A percentile compares a stretch with the other conserved stretches of the same genome.
Evolutionary conservation across 73 alveolate species (phyloP).

Genomic region (Paramecium sonneborni): DNA sequence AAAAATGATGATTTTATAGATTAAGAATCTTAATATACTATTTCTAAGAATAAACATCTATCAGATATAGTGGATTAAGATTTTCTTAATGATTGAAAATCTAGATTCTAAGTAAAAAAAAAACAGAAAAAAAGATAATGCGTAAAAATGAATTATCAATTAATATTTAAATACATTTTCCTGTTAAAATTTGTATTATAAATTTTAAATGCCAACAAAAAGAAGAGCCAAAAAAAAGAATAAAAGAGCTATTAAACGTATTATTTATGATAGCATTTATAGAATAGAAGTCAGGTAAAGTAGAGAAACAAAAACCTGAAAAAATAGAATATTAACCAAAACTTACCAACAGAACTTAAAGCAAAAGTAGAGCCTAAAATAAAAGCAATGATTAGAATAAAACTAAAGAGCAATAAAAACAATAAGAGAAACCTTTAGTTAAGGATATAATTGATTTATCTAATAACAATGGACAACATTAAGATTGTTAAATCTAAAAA

Average conservation of each 20-base stretch:
- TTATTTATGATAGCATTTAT: not conserved
- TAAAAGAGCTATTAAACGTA: not conserved
- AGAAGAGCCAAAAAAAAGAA: not conserved
- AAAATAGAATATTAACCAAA: not conserved
- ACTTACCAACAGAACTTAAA: no score
- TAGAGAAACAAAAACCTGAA: not conserved
- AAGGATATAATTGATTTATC: not conserved
- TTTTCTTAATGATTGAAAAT: no score
- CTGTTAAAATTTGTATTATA: not conserved
- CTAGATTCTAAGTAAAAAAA: not conserved
- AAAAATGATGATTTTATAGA: constrained; percentile 94
- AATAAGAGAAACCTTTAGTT: not conserved
- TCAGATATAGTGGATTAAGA: no score
- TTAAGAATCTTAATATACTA: constrained; percentile 83
- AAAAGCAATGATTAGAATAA: not conserved
- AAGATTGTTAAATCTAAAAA: not conserved
- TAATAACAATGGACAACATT: not conserved
- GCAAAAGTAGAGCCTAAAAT: not conserved
- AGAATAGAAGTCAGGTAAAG: not conserved
- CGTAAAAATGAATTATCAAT: constrained; percentile 7
- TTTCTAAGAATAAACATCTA: no score
- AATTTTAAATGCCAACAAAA: not conserved
- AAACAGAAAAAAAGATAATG: constrained; percentile 6
- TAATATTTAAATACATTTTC: not conserved
- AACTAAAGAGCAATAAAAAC: not conserved